These are phyloP conservation scores for Phytophthora fragariaefolia DNA, from an alignment of 352 stramenopile species.

Conservation along the genomic window DNA sequence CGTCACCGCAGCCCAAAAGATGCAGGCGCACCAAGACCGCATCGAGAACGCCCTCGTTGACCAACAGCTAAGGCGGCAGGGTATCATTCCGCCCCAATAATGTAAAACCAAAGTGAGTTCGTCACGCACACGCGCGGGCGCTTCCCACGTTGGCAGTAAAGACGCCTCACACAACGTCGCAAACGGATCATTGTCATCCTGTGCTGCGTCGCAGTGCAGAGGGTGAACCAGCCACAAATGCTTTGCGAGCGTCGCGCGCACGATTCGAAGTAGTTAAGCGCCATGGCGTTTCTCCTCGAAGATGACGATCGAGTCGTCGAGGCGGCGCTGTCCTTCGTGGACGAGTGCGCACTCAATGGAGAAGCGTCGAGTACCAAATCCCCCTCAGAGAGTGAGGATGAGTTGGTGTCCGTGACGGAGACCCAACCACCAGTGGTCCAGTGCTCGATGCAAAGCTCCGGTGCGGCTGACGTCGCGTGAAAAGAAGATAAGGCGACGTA, in stretches of 20 bases:
- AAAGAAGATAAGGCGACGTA: constrained; percentile 11
- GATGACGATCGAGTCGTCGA: constrained; percentile 21
- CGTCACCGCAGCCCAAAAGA: constrained; percentile 37
- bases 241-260: background rate
- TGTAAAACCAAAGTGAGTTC: background rate
- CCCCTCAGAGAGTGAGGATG: background rate
- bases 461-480: constrained; percentile 11
- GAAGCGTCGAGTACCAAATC: constrained; percentile 2
- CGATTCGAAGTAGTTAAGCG: background rate
- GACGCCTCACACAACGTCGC: background rate
- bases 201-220: constrained; percentile 4
- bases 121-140: background rate
- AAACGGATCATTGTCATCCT: background rate
- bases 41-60: constrained; percentile 43
- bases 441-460: constrained; percentile 25
- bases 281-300: constrained; percentile 29
- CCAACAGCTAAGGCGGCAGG: constrained; percentile 16
- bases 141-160: background rate
- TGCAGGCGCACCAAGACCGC: constrained; percentile 37
- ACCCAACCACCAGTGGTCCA: constrained; percentile 7
- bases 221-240: constrained; percentile 6
- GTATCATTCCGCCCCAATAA: background rate
- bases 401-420: background rate
- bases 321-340: constrained; percentile 35
- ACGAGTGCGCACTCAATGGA: constrained; percentile 11